Conservation (phyloP, 73 alveolate species). For the Blepharisma japonicum region DNA sequence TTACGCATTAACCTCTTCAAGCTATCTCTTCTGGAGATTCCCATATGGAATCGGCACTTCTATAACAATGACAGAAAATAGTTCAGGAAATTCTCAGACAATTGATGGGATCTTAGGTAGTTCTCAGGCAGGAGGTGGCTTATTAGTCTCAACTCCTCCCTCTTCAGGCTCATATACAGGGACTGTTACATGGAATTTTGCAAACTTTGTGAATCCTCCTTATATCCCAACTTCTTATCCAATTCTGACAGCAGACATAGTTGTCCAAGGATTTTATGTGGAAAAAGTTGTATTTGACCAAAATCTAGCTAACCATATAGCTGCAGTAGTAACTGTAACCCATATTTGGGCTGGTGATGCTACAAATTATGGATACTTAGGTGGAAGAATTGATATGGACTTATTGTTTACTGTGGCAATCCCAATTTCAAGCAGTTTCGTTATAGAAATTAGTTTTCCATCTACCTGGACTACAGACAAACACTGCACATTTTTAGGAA, state of each 20-base stretch:
- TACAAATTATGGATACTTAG: not conserved
- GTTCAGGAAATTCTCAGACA: not conserved
- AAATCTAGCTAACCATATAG: not conserved
- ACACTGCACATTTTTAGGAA: not conserved
- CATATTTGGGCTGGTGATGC: slow-evolving; percentile 9
- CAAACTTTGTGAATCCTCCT: slow-evolving; percentile 6
- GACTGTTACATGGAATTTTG: not conserved
- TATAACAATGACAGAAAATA: not conserved
- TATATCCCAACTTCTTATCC: not conserved
- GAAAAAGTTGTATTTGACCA: not conserved
- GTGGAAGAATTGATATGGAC: not conserved
- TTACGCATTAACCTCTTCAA: not conserved
- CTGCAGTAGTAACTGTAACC: not conserved
- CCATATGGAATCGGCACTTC: not conserved
- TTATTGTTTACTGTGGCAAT: not conserved
- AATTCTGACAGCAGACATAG: not conserved
- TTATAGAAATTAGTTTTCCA: not conserved
- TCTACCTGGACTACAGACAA: not conserved
- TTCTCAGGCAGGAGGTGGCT: not conserved
- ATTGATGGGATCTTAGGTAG: not conserved
- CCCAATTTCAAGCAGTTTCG: not conserved
- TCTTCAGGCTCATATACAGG: slow-evolving; percentile 6
- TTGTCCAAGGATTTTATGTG: not conserved
- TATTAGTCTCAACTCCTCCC: slow-evolving; percentile 1
- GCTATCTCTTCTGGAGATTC: slow-evolving; percentile 18